Evolutionary conservation across 768 basidiomycete genomes (phyloP), one percentile per base, ranked within the genome.

Genomic region (Leccinellum albellum): DNA sequence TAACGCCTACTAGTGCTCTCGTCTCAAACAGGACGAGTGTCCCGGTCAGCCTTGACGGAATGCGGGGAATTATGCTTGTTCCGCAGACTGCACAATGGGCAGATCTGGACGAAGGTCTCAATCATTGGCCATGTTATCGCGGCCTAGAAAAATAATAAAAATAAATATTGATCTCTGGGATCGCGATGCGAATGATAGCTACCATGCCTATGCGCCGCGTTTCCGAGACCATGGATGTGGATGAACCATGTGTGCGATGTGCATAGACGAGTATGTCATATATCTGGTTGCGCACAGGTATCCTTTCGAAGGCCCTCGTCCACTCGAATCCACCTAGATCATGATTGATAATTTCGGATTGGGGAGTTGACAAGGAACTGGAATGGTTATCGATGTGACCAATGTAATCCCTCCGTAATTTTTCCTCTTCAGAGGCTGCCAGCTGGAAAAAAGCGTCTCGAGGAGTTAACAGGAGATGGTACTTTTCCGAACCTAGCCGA

Each of bases 111-210:
- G 69, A 88, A 88, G 35, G 82, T 78, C 66, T 88, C 87, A 6
- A 82, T 78, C 84, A 88, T 88, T 4, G 87, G 84, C 86, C 85
- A 88, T 8, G 86, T 87, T 54, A 88, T 79, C 23, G 76, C 76
- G 26, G 84, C 80, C 87, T 88, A 46, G n/a, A n/a, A 40, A 50
- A 29, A 32, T 57, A 24, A 56, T 45, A 54, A 50, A 53, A 51
- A 42, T 42, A 4, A 13, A 40, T n/a, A 40, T 40, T 21, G 20
- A 42, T 42, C 20, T 31, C n/a, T 10, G n/a, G 32, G 53, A 51
- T 50, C 14, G 6, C 12, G 6, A 51, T 44, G 58, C 10, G 26
- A 33, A 8, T 35, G 51, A 55, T 31, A 26, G 74, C 85, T 72
- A 88, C 87, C 58, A 87, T 81, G 60, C 84, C 82, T 15, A 85